phyloP scores from a whole-genome alignment of 2,329 filamentous ascomycete genomes.

The Metarhizium anisopliae region DNA sequence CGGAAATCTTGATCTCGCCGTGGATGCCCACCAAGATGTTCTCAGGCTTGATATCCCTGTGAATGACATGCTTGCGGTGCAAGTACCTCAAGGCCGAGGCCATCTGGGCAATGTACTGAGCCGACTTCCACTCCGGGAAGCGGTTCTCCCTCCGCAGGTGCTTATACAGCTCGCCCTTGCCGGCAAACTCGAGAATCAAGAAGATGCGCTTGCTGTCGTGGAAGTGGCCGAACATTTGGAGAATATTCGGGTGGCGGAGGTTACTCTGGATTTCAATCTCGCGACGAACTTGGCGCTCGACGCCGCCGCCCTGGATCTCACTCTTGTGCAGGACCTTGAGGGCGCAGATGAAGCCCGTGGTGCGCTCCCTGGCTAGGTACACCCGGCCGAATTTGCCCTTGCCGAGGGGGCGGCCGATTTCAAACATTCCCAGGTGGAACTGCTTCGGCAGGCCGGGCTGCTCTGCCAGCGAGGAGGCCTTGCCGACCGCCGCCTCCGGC shows the following conservation, averaged over 20 bases:
- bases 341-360: constrained; percentile 60
- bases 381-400: constrained; percentile 69
- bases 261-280: constrained; percentile 70
- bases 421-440: constrained; percentile 53
- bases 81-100: constrained; percentile 29
- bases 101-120: constrained; percentile 66
- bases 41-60: constrained; percentile 25
- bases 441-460: constrained; percentile 6
- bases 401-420: constrained; percentile 63
- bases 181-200: constrained; percentile 63
- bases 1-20: constrained; percentile 96
- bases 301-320: constrained; percentile 56
- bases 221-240: constrained; percentile 61
- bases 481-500: constrained; percentile 38
- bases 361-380: constrained; percentile 60
- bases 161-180: constrained; percentile 58
- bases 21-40: constrained; percentile 60
- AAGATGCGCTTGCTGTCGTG: constrained; percentile 65
- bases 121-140: constrained; percentile 61
- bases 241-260: constrained; percentile 55
- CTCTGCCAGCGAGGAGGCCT: not conserved
- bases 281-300: constrained; percentile 62
- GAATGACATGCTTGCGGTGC: constrained; percentile 23
- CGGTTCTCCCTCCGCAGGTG: constrained; percentile 56
- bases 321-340: constrained; percentile 65